phyloP scores from a whole-genome alignment of 495 filamentous ascomycete genomes.

The Hamigera avellanea region DNA sequence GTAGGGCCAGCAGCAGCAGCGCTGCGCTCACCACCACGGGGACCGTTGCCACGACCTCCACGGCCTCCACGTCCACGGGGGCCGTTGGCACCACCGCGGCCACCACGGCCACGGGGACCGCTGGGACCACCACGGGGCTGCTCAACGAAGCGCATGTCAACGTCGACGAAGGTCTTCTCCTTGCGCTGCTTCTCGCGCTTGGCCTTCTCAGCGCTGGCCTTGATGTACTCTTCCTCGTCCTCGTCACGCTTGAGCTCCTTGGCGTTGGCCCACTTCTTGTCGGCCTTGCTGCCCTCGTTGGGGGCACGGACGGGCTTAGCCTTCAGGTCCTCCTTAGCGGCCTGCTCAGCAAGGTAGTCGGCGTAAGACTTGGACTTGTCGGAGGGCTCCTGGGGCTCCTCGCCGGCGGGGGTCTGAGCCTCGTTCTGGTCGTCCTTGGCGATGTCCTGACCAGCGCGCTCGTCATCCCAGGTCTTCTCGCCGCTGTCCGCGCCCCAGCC shows the following conservation, averaged over 20 bases:
- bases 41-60: constrained; percentile 18
- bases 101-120: constrained; percentile 19
- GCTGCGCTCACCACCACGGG: constrained; percentile 24
- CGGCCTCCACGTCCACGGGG: constrained; percentile 28
- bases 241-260: constrained; percentile 65
- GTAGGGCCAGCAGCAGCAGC: constrained; percentile 14
- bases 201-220: constrained; percentile 63
- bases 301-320: constrained; percentile 64
- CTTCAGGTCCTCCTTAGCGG: constrained; percentile 68
- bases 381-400: constrained; percentile 50
- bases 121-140: constrained; percentile 32
- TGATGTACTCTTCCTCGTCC: constrained; percentile 63
- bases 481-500: constrained; percentile 82
- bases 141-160: constrained; percentile 74
- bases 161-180: constrained; percentile 77
- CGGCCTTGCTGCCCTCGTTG: constrained; percentile 74
- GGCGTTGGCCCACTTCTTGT: constrained; percentile 87
- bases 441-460: constrained; percentile 76
- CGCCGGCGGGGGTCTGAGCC: constrained; percentile 33
- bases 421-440: constrained; percentile 71
- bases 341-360: constrained; percentile 80
- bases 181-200: constrained; percentile 86
- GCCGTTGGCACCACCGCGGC: constrained; percentile 36
- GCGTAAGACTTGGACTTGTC: constrained; percentile 80
- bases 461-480: constrained; percentile 71